Base-by-base conservation (phyloP, 306 rosid genomes). In the Lupinus albus region DNA sequence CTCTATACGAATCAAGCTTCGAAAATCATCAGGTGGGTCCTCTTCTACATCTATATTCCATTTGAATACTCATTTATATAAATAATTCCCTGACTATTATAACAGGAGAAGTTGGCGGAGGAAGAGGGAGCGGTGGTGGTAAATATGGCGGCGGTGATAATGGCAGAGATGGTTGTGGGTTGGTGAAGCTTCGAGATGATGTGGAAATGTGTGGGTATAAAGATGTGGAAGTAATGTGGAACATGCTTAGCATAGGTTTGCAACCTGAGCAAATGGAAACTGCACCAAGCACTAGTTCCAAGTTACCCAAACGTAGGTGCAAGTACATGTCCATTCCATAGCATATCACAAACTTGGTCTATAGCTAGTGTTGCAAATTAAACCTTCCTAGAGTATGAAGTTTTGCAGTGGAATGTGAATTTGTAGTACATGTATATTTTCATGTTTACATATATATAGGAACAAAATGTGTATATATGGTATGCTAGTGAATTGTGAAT, bases 201-300 rank as follows among this genome's bases (percentile, higher is more conserved):
- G 89, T 85, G 10, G 66, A 73, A 62, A 75, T 64, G 80, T 88
- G 89, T 30, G 91, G 84, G 10, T 85, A 85, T 63, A 74, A 67
- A 38, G 91, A 88, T 49, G 91, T 83, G 9, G 86, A 84, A 55
- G 74, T 83, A 1, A 83, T 85, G 89, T 85, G 89, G 91, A 77
- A 85, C 79, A 80, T 88, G 79, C 28, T 88, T 42, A 80, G 80
- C 49, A 56, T 59, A 42, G 52, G 61, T 32, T 17, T 57, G 1
- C 68, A 67, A 8, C 64, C 6, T 25, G 61, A 73, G 18, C 44
- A 46, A 41, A 33, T 44, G 58, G 76, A 78, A 55, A 64, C 21
- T 0, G 17, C 71, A 35, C 18, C 4, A 21, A 18, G 1, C 39
- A 42, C 46, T 16, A 57, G 38, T 9, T 11, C 53, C 1, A 63